Base-by-base conservation (phyloP, 805 yeast species). In the Lipomyces lipofer region DNA sequence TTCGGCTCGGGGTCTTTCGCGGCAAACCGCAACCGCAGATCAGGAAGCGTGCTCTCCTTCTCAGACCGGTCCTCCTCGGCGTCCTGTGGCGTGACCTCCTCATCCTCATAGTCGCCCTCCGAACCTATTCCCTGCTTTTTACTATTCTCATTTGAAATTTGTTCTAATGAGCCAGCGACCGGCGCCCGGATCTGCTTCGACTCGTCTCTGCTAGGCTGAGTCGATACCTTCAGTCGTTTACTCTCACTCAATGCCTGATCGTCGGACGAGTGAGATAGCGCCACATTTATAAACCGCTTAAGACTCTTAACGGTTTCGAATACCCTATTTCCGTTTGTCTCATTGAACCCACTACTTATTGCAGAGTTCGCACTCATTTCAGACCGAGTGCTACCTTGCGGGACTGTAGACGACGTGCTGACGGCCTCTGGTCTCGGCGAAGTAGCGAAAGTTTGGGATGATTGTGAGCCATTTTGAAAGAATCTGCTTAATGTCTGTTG, bases 41-140 rank as follows among this genome's bases (percentile, higher is more conserved):
- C 51, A 12, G 49, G n/a, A 35, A 24, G 13, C 3, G 39, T 9
- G 25, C 40, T 19, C 25, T 36, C 40, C 22, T 33, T 13, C 40
- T 44, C 50, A 7, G 54, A 53, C 8, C 38, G 53, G 17, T 47
- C 42, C n/a, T 52, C 57, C 28, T 70, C 38, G 17, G 8, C 15
- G 38, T 7, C 12, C n/a, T 33, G 17, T 6, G 38, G 17, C 8
- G 32, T 8, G 15, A 13, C 38, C n/a, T 33, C 38, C 15, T 5
- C 38, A 8, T 5, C 38, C n/a, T 6, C 38, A 6, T 33, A n/a
- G 38, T 33, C 38, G 15, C n/a, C n/a, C n/a, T n/a, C n/a, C n/a
- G n/a, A n/a, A n/a, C n/a, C n/a, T n/a, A n/a, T n/a, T n/a, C n/a
- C n/a, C n/a, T n/a, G n/a, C n/a, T n/a, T n/a, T n/a, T n/a, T n/a